Conservation (phyloP, 352 stramenopile genomes). For the Pythium monospermum region DNA sequence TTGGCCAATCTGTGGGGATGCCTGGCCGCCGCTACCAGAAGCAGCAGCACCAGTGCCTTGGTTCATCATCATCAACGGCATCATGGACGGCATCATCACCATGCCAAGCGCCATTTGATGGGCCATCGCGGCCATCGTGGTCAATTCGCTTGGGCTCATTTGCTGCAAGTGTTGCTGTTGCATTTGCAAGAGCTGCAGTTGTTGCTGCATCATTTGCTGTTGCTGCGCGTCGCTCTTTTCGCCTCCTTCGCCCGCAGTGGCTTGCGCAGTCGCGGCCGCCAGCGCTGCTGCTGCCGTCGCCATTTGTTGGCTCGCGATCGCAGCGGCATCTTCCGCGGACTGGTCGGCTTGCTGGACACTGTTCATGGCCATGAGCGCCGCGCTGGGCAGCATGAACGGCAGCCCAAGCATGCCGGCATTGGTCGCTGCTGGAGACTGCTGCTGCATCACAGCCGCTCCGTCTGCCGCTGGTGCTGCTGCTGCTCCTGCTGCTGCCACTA, state of each 20-base stretch:
- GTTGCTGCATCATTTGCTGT: constrained; percentile 56
- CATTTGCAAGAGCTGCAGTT: constrained; percentile 55
- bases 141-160: constrained; percentile 47
- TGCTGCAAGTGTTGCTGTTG: constrained; percentile 48
- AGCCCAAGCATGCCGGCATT: constrained; percentile 19
- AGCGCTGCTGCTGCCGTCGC: constrained; percentile 4
- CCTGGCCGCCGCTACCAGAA: constrained; percentile 11
- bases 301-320: constrained; percentile 11
- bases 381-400: constrained; percentile 24
- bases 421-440: constrained; percentile 4
- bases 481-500: background rate
- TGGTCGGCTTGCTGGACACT: constrained; percentile 19
- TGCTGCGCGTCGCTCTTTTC: constrained; percentile 22
- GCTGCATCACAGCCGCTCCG: background rate
- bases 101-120: constrained; percentile 61
- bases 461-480: background rate
- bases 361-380: constrained; percentile 23
- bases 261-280: constrained; percentile 5
- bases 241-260: background rate
- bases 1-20: constrained; percentile 12
- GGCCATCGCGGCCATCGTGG: constrained; percentile 41
- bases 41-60: constrained; percentile 26
- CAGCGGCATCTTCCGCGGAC: constrained; percentile 4
- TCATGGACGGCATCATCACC: constrained; percentile 71
- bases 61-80: constrained; percentile 67